Evolutionary conservation across 2,329 filamentous ascomycete species (phyloP).

Genomic region (Falciphora oryzae): DNA sequence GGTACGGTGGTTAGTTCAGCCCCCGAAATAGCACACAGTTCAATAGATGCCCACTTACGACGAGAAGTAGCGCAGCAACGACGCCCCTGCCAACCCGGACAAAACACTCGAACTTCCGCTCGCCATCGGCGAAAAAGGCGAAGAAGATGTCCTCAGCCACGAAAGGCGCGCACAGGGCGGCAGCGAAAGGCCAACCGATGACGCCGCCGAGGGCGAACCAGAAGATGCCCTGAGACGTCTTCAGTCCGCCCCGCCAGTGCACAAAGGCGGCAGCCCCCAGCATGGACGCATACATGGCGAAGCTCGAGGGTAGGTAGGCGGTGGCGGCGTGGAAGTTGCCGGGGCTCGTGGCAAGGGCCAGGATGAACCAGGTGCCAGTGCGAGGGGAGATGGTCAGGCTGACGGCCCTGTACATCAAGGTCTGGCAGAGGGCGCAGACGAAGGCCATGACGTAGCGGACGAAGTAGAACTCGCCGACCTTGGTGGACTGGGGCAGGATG

Average conservation of each 20-base stretch:
- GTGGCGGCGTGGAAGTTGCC: slow-evolving; percentile 91
- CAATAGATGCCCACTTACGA: slow-evolving; percentile 48
- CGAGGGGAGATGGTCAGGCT: slow-evolving; percentile 72
- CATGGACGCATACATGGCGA: slow-evolving; percentile 92
- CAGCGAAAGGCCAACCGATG: slow-evolving; percentile 91
- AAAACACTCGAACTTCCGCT: slow-evolving; percentile 54
- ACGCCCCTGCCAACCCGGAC: slow-evolving; percentile 62
- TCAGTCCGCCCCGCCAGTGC: slow-evolving; percentile 76
- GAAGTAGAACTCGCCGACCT: slow-evolving; percentile 78
- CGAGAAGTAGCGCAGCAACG: slow-evolving; percentile 58
- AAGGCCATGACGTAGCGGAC: slow-evolving; percentile 71
- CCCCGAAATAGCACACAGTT: not conserved
- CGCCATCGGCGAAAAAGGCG: slow-evolving; percentile 47
- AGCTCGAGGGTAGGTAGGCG: slow-evolving; percentile 86
- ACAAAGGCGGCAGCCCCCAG: slow-evolving; percentile 84
- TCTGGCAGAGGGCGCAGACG: slow-evolving; percentile 75
- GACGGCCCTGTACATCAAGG: slow-evolving; percentile 72
- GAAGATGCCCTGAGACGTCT: slow-evolving; percentile 76
- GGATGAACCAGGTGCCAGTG: slow-evolving; percentile 78
- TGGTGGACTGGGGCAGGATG: slow-evolving; percentile 55
- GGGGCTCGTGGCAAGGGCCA: slow-evolving; percentile 71
- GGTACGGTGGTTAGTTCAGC: not conserved
- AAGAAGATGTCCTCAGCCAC: slow-evolving; percentile 68
- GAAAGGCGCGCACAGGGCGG: slow-evolving; percentile 75
- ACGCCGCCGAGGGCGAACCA: slow-evolving; percentile 85